Percentiles rank a stretch among this genome's conserved stretches.
Evolutionary conservation across 495 filamentous ascomycete species (phyloP).

Genomic region (Cercophora newfieldiana): DNA sequence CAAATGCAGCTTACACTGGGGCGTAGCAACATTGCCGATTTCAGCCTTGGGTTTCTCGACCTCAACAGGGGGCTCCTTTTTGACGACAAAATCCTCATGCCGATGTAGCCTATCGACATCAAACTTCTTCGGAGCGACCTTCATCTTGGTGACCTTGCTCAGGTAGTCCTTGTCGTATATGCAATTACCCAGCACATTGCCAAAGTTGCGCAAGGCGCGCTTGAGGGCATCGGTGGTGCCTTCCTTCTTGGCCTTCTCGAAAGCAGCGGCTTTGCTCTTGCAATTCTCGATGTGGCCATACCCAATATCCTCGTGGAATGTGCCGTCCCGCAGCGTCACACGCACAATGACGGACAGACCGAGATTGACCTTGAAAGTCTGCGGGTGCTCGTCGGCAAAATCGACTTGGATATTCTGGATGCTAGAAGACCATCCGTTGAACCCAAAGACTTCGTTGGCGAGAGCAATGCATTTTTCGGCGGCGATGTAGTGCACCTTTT

Average conservation of each 20-base stretch:
- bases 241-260: conserved; percentile 98
- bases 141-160: conserved; percentile 78
- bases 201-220: conserved; percentile 85
- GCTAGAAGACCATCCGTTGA: conserved; percentile 94
- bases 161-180: conserved; percentile 96
- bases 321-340: conserved; percentile 86
- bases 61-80: conserved; percentile 53
- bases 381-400: conserved; percentile 66
- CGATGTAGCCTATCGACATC: conserved; percentile 75
- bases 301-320: conserved; percentile 94
- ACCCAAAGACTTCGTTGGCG: conserved; percentile 97
- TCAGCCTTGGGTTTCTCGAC: conserved; percentile 32
- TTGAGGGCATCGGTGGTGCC: conserved; percentile 94
- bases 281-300: conserved; percentile 95
- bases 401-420: conserved; percentile 90
- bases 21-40: not conserved
- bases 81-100: conserved; percentile 68
- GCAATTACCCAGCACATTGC: conserved; percentile 95
- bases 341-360: conserved; percentile 86
- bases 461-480: conserved; percentile 94
- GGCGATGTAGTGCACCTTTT: conserved; percentile 85
- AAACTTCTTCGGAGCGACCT: conserved; percentile 66
- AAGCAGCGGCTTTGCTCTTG: conserved; percentile 89
- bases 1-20: not conserved
- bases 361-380: conserved; percentile 68